A percentile compares a stretch with the other conserved stretches of the same genome.
Conservation (phyloP, 495 filamentous ascomycete species). For the Pseudomonodictys pantanalensis region DNA sequence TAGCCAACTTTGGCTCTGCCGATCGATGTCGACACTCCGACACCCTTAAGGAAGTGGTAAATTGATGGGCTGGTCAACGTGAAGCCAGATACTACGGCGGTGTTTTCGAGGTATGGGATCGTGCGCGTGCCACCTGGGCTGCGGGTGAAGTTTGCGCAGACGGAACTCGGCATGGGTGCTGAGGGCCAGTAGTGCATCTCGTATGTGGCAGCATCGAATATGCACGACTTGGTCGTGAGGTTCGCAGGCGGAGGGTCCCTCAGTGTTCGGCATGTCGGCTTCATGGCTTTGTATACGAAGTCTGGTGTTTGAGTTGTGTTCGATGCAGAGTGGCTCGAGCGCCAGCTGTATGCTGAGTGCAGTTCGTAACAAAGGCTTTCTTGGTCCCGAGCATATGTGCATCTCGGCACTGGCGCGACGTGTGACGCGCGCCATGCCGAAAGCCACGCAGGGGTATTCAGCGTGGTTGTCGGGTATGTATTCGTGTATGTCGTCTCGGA, state of each 20-base stretch:
- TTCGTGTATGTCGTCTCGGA: neutral
- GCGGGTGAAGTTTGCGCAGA: constrained; percentile 3
- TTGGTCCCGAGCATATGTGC: neutral
- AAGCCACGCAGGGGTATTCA: neutral
- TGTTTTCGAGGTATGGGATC: neutral
- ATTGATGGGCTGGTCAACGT: constrained; percentile 4
- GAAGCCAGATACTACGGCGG: constrained; percentile 3
- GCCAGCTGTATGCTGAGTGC: neutral
- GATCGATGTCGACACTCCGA: neutral
- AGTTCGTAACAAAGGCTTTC: neutral
- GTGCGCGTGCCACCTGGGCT: neutral
- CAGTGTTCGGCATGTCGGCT: neutral
- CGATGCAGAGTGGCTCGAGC: neutral
- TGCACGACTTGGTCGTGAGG: neutral
- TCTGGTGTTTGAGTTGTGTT: neutral
- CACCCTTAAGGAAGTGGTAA: constrained; percentile 5
- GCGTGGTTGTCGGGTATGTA: neutral
- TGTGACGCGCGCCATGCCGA: neutral
- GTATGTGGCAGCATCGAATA: neutral
- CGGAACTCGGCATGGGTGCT: neutral
- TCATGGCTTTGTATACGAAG: neutral
- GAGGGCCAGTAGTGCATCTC: constrained; percentile 7
- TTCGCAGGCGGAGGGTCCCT: neutral
- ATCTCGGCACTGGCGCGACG: neutral
- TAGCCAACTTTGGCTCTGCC: neutral